phyloP scores from a whole-genome alignment of 805 yeast genomes.

The Yarrowia sp. region DNA sequence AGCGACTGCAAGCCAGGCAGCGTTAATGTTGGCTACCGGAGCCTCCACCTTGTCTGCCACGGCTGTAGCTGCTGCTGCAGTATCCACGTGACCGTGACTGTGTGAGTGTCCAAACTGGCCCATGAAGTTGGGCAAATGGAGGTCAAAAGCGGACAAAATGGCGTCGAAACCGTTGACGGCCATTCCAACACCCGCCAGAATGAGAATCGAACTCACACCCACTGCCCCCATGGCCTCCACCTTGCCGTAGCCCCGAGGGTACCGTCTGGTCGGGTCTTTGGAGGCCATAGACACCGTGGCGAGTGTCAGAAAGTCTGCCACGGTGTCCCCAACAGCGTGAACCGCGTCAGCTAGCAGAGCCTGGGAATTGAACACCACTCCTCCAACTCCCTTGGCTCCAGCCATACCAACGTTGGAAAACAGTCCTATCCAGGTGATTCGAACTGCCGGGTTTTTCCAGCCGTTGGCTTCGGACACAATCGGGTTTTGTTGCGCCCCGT shows the following conservation, averaged over 20 bases:
- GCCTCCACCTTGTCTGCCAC: constrained; percentile 26
- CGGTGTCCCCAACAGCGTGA: constrained; percentile 85
- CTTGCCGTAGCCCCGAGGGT: constrained; percentile 89
- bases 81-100: constrained; percentile 29
- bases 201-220: constrained; percentile 75
- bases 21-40: constrained; percentile 69
- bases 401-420: constrained; percentile 84
- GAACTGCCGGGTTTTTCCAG: constrained; percentile 73
- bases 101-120: constrained; percentile 57
- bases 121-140: constrained; percentile 38
- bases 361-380: constrained; percentile 89
- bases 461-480: constrained; percentile 36
- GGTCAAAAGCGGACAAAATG: constrained; percentile 52
- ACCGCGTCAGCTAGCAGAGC: constrained; percentile 92
- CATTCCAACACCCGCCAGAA: constrained; percentile 90
- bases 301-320: constrained; percentile 84
- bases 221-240: constrained; percentile 89
- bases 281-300: constrained; percentile 79
- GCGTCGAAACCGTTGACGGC: constrained; percentile 75
- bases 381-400: constrained; percentile 80
- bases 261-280: constrained; percentile 53
- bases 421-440: constrained; percentile 90
- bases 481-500: constrained; percentile 30
- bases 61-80: not conserved
- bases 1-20: constrained; percentile 94